Conservation (phyloP, 768 basidiomycete genomes). For the Boletus patriciae region DNA sequence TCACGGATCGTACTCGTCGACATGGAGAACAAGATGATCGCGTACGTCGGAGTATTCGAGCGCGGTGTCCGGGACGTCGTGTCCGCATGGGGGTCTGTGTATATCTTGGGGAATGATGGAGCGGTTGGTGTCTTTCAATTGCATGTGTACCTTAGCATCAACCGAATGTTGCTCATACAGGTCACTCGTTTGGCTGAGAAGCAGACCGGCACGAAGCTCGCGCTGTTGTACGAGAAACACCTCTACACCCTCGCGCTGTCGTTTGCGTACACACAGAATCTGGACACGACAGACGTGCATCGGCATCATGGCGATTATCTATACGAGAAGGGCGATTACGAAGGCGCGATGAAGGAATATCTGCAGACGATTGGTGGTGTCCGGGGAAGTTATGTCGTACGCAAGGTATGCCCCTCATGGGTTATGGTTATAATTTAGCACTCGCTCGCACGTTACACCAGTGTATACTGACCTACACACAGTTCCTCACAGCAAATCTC, state of each 20-base stretch:
- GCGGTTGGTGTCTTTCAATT: conserved; percentile 46
- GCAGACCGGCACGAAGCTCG: conserved; percentile 80
- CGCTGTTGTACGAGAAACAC: conserved; percentile 78
- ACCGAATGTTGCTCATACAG: conserved; percentile 33
- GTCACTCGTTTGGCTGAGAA: conserved; percentile 72
- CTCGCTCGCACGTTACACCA: neutral
- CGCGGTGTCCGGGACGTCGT: conserved; percentile 84
- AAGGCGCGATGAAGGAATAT: conserved; percentile 91
- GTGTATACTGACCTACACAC: conserved; percentile 5
- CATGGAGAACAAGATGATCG: conserved; percentile 86
- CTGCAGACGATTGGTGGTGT: conserved; percentile 85
- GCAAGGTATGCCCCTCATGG: conserved; percentile 62
- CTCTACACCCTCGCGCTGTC: conserved; percentile 79
- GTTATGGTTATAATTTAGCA: neutral
- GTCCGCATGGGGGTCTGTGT: conserved; percentile 79
- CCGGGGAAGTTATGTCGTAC: conserved; percentile 93
- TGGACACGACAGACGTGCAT: conserved; percentile 89
- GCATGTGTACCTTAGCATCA: neutral
- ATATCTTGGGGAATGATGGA: conserved; percentile 75
- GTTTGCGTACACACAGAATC: conserved; percentile 74
- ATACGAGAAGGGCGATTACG: conserved; percentile 88
- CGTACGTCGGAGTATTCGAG: conserved; percentile 77
- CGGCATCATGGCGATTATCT: conserved; percentile 88
- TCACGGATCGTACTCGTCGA: conserved; percentile 87
- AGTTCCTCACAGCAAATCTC: conserved; percentile 96